phyloP scores from a whole-genome alignment of 257 asterid genomes.

The Jaltomata sinuosa region DNA sequence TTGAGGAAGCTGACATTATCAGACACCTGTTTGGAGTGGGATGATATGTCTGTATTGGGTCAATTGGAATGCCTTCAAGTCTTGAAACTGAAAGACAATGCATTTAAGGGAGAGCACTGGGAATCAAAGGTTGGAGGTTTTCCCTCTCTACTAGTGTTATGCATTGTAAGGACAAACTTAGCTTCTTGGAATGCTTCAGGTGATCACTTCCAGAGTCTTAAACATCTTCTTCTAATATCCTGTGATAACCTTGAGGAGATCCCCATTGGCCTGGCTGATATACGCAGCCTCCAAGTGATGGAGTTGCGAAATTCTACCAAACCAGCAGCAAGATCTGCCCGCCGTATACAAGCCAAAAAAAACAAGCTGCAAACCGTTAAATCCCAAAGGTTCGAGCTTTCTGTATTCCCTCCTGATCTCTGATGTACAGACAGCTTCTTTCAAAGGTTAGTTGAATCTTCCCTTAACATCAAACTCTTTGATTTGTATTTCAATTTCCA shows the following conservation, averaged over 20 bases:
- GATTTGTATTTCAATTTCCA: not conserved
- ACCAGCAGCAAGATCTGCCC: slow-evolving; percentile 18
- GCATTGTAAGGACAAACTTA: slow-evolving; percentile 13
- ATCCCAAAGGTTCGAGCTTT: not conserved
- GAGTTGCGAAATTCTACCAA: slow-evolving; percentile 7
- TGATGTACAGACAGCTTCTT: not conserved
- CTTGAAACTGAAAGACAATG: slow-evolving; percentile 20
- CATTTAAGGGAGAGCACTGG: slow-evolving; percentile 12
- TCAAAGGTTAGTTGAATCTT: not conserved
- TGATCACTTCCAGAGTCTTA: slow-evolving; percentile 15
- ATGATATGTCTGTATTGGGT: slow-evolving; percentile 10
- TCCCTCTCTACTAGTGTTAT: slow-evolving; percentile 8
- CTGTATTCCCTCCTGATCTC: slow-evolving; percentile 1
- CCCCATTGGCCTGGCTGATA: slow-evolving; percentile 18
- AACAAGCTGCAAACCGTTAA: not conserved
- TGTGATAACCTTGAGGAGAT: slow-evolving; percentile 17
- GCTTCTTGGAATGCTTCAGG: slow-evolving; percentile 15
- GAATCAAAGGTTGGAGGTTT: slow-evolving; percentile 10
- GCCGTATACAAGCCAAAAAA: slow-evolving; percentile 9
- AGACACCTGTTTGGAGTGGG: slow-evolving; percentile 14
- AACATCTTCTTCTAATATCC: slow-evolving; percentile 11
- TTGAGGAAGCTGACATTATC: slow-evolving; percentile 5
- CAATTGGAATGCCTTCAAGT: slow-evolving; percentile 9
- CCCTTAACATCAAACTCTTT: not conserved
- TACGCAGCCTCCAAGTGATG: slow-evolving; percentile 11